Conservation (phyloP, 306 rosid genomes). For the Abrus precatorius region DNA sequence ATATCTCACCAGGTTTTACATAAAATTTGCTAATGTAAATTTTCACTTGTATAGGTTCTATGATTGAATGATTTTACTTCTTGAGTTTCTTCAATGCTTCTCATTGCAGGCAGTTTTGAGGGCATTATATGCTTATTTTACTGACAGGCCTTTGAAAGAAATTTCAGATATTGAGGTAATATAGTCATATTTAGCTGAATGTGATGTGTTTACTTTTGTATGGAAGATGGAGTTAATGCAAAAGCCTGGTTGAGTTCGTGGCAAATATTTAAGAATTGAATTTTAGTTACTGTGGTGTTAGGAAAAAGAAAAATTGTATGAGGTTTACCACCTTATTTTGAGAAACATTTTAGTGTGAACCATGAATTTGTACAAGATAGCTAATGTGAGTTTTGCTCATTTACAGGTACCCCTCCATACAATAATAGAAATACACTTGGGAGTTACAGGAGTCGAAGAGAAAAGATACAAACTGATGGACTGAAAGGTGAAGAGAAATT, state of each 20-base stretch:
- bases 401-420: slow-evolving; percentile 96
- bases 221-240: slow-evolving; percentile 43
- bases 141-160: slow-evolving; percentile 94
- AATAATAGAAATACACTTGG: slow-evolving; percentile 95
- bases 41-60: not conserved
- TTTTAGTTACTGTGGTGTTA: slow-evolving; percentile 15
- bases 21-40: not conserved
- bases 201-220: slow-evolving; percentile 19
- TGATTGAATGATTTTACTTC: slow-evolving; percentile 33
- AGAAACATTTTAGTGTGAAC: slow-evolving; percentile 3
- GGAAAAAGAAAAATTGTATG: slow-evolving; percentile 5
- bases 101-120: slow-evolving; percentile 89
- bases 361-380: not conserved
- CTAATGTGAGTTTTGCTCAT: slow-evolving; percentile 40
- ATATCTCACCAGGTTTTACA: slow-evolving; percentile 88
- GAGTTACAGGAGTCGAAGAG: slow-evolving; percentile 97
- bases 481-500: slow-evolving; percentile 49
- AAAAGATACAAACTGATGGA: slow-evolving; percentile 98
- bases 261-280: slow-evolving; percentile 16
- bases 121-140: slow-evolving; percentile 95
- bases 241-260: not conserved
- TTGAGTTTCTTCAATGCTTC: slow-evolving; percentile 36
- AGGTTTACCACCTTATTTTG: slow-evolving; percentile 23
- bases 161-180: slow-evolving; percentile 93
- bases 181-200: slow-evolving; percentile 28